Evolutionary conservation across 1,284 basidiomycete species (phyloP), one percentile per base, ranked within the genome.

Genomic region (Paramarasmius palmivorus): DNA sequence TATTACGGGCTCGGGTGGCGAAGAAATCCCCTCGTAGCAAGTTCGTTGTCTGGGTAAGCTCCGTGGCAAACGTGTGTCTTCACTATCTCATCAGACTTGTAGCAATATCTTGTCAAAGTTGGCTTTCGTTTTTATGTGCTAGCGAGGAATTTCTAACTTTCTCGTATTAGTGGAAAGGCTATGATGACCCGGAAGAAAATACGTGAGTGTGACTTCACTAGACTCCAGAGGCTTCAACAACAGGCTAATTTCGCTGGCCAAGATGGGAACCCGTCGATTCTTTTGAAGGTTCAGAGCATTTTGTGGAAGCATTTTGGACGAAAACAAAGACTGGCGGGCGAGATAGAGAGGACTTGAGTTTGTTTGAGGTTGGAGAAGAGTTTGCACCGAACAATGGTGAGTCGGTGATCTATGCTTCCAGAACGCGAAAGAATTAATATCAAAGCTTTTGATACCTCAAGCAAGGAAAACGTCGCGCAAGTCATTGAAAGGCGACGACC

Each of bases 201-300:
- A 90, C 87, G 87, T 86, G 71, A 61, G 88, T 77, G 8, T 47
- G 19, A n/a, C 38, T 47, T 49, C 19, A 20, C 42, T 44, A 41
- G 23, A 37, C 22, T 19, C 23, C 46, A 38, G 36, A 53, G 26
- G 37, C 23, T 50, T 49, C 23, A 17, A 41, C 26, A 40, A 1
- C 3, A 2, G 8, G 9, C 8, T 17, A 49, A 45, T 19, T 10
- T 41, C 19, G 10, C 42, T 48, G 29, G 39, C 46, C 6, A 54
- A 90, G 86, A 14, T 90, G 87, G 87, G 88, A 90, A 59, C 87
- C 88, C 5, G 64, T 69, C 14, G 74, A 78, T 42, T 86, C 83
- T 6, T 88, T 90, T 57, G 64, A 66, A 10, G 81, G 76, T 7
- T 85, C 84, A 2, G 79, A 84, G 57, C 74, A 82, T 49, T 74